A percentile compares a stretch with the other conserved stretches of the same genome.
Evolutionary conservation across 345 rosid genomes (phyloP).

Genomic region (Syzygium oleosum): DNA sequence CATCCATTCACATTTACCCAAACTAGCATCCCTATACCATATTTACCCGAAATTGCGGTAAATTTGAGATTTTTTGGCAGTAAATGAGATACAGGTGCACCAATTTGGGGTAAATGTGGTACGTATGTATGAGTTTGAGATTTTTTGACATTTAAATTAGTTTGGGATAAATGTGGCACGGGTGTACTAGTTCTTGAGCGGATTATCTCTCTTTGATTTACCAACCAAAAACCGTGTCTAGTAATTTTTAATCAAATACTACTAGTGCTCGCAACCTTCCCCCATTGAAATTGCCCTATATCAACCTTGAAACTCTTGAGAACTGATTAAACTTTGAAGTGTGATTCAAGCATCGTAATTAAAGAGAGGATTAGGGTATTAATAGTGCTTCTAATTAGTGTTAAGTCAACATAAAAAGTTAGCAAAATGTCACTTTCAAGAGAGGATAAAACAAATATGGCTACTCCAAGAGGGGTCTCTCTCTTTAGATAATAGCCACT

Average conservation of each 20-base stretch:
- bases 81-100: not conserved
- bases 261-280: no score
- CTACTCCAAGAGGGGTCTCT: not conserved
- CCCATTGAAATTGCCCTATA: no score
- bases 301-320: not conserved
- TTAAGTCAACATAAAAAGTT: not conserved
- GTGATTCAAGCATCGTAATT: not conserved
- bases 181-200: not conserved
- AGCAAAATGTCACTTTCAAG: not conserved
- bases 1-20: not conserved
- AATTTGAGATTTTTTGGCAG: not conserved
- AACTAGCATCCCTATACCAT: not conserved
- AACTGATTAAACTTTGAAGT: not conserved
- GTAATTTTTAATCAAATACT: no score
- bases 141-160: not conserved
- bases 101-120: not conserved
- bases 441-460: not conserved
- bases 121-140: rapidly evolving
- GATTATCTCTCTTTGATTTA: not conserved
- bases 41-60: not conserved
- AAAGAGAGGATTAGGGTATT: not conserved
- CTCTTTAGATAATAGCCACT: not conserved
- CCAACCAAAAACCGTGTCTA: not conserved
- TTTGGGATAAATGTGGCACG: not conserved
- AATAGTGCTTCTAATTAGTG: not conserved